Evolutionary conservation across 75 land plant genomes (phyloP), one percentile per base, ranked within the genome.

Genomic region (Isoetes taiwanensis): DNA sequence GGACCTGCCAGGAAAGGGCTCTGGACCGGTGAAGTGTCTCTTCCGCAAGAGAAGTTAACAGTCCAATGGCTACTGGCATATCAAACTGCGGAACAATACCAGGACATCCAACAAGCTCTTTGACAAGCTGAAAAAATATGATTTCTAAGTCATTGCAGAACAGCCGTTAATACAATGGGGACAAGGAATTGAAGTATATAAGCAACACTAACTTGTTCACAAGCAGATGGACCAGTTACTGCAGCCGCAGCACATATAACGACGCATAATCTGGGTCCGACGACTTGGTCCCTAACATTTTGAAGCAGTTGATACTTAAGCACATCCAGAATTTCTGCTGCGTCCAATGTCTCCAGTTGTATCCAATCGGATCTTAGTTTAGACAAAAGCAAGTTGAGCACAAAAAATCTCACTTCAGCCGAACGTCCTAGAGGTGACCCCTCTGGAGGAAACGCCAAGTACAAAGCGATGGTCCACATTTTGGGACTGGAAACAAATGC

Each of bases 291-390:
- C 2, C 35, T 21, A 1, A 34, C 1, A 28, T 64, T 54, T 19
- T 30, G 14, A 54, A 58, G 58, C 17, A 64, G 28, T 35, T 64
- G 66, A 1, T 58, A 8, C 26, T 37, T 12, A 2, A 64, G 30
- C n/a, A 64, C 58, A 1, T 65, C 68, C n/a, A 50, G 58, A 30
- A 65, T 65, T 26, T 65, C 61, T 2, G 19, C 61, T 1, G 68
- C 68, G 20, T 65, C 68, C 1, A 25, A 14, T 9, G 48, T 38
- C 4, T 34, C 26, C 1, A 65, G 11, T 29, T 65, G 34, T 2
- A 57, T 32, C 68, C 68, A 65, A 37, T 65, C 68, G 4, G 60
- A 58, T 38, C 68, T 54, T 17, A 65, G 32, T 35, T 65, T 65
- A 26, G 68, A 57, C 2, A 65, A 61, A 6, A 65, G 52, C 17